These are phyloP conservation scores for Neopestalotiopsis rosae DNA, from an alignment of 2,329 filamentous ascomycete genomes.

Conservation along the genomic window DNA sequence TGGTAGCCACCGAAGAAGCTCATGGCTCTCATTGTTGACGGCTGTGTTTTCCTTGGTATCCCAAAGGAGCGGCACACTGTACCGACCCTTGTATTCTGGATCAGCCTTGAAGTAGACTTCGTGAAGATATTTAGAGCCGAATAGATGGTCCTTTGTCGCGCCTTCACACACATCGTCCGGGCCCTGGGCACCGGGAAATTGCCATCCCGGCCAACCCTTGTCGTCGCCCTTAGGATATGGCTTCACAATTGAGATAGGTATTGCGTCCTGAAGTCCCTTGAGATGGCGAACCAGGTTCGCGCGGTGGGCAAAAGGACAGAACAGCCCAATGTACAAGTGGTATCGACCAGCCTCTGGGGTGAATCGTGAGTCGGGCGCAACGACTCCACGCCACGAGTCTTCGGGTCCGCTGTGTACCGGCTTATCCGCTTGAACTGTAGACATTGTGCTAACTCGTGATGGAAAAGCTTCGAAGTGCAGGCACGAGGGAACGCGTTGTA, in stretches of 20 bases:
- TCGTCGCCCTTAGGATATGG: conserved; percentile 71
- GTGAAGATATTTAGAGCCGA: conserved; percentile 62
- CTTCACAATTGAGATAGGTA: conserved; percentile 63
- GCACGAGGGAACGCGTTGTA: not conserved
- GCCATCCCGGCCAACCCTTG: conserved; percentile 68
- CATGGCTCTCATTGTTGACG: conserved; percentile 66
- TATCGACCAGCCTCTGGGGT: conserved; percentile 30
- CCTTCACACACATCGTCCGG: conserved; percentile 57
- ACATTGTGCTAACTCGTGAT: not conserved
- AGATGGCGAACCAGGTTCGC: conserved; percentile 62
- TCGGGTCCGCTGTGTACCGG: conserved; percentile 28
- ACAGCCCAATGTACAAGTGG: conserved; percentile 52
- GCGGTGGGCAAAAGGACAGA: conserved; percentile 70
- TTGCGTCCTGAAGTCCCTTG: conserved; percentile 59
- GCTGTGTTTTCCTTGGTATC: conserved; percentile 60
- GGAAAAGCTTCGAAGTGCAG: not conserved
- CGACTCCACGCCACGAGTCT: conserved; percentile 32
- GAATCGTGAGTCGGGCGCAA: conserved; percentile 27
- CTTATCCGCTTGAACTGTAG: conserved; percentile 1
- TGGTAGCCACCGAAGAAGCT: conserved; percentile 64
- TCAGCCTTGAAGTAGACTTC: conserved; percentile 68
- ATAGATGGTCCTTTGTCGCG: conserved; percentile 65
- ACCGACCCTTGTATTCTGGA: conserved; percentile 63
- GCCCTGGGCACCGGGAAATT: conserved; percentile 53
- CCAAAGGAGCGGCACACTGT: conserved; percentile 67